Evolutionary conservation across 805 yeast species (phyloP).

Genomic region (Teunomyces tritomae): DNA sequence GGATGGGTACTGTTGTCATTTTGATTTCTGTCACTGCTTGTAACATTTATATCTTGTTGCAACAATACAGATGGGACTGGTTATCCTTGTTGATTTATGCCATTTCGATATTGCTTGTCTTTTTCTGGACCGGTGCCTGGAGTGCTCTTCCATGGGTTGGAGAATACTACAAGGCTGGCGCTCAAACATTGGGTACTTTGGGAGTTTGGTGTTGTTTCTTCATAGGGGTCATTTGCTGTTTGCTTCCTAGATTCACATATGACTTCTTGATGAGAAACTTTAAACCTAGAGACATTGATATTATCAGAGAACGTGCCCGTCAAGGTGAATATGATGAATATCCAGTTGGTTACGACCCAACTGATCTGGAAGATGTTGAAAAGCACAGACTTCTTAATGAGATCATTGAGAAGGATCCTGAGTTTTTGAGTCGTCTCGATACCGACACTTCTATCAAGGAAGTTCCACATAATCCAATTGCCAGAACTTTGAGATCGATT

Average conservation of each 20-base stretch:
- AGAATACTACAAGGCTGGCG: slow-evolving; percentile 67
- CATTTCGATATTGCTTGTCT: slow-evolving; percentile 58
- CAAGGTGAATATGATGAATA: slow-evolving; percentile 67
- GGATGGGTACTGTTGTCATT: slow-evolving; percentile 67
- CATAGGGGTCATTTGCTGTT: slow-evolving; percentile 61
- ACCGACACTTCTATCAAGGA: slow-evolving; percentile 14
- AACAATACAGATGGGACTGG: slow-evolving; percentile 84
- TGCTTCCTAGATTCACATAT: slow-evolving; percentile 64
- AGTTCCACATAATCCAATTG: slow-evolving; percentile 13
- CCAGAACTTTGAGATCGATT: slow-evolving; percentile 33
- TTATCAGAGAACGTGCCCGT: slow-evolving; percentile 66
- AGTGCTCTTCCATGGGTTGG: slow-evolving; percentile 49
- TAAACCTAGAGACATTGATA: slow-evolving; percentile 67
- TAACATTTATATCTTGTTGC: slow-evolving; percentile 61
- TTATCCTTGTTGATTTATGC: slow-evolving; percentile 52
- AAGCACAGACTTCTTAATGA: slow-evolving; percentile 32
- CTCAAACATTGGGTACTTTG: slow-evolving; percentile 58
- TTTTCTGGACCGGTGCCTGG: slow-evolving; percentile 83
- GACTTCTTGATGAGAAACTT: slow-evolving; percentile 54
- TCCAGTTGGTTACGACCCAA: slow-evolving; percentile 72
- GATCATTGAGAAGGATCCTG: slow-evolving; percentile 33
- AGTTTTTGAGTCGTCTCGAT: slow-evolving; percentile 33
- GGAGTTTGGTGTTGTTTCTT: slow-evolving; percentile 67
- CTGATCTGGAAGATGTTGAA: slow-evolving; percentile 57
- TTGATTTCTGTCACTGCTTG: slow-evolving; percentile 66